Evolutionary conservation across 371 early-diverging fungal species (phyloP).

Genomic region (Mortierella sp.): DNA sequence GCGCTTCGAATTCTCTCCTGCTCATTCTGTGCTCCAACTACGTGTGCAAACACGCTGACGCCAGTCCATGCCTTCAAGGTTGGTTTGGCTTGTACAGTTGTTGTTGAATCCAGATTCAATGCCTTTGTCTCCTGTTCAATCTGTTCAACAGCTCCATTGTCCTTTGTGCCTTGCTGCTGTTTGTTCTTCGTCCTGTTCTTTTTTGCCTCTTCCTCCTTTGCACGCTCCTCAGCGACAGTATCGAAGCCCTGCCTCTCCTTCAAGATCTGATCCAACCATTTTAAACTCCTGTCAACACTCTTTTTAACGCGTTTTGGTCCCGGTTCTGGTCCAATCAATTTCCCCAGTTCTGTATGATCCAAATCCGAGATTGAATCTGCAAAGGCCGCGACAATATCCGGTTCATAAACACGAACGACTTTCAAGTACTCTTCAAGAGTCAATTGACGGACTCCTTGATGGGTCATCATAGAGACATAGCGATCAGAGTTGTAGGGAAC

Average conservation of each 20-base stretch:
- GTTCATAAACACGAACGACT: conserved; percentile 63
- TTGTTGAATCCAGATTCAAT: background rate
- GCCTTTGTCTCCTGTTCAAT: conserved; percentile 11
- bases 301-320: conserved; percentile 71
- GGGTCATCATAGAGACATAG: conserved; percentile 73
- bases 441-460: conserved; percentile 74
- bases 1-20: conserved; percentile 74
- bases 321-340: conserved; percentile 39
- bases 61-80: conserved; percentile 33
- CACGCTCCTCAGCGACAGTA: conserved; percentile 28
- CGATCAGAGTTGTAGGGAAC: conserved; percentile 71
- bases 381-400: conserved; percentile 66
- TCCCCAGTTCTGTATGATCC: conserved; percentile 10
- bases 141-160: background rate
- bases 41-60: conserved; percentile 70
- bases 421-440: conserved; percentile 67
- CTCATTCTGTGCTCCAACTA: conserved; percentile 64
- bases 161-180: background rate
- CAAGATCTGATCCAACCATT: conserved; percentile 72
- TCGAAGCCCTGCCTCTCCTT: conserved; percentile 34
- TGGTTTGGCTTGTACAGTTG: background rate
- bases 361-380: conserved; percentile 60
- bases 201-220: conserved; percentile 28
- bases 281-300: conserved; percentile 75
- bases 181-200: conserved; percentile 32